A percentile compares a stretch with the other conserved stretches of the same genome.
These are phyloP conservation scores for Pueraria montana DNA, from an alignment of 306 rosid species.

Conservation along the genomic window DNA sequence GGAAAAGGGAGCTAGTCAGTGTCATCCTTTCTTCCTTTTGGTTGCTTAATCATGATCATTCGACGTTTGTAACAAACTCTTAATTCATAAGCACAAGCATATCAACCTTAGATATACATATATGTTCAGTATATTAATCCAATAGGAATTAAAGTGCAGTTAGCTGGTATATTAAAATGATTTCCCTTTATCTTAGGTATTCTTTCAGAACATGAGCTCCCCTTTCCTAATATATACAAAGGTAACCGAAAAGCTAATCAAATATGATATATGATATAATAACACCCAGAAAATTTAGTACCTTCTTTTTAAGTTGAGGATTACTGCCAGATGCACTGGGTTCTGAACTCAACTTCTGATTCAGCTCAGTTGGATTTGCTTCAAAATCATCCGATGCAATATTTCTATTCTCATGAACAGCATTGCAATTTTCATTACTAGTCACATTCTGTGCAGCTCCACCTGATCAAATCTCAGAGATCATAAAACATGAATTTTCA, in stretches of 20 bases:
- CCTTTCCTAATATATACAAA: too few relatives aligned
- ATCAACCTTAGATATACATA: background rate
- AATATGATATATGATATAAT: background rate
- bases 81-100: background rate
- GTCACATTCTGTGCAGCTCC: conserved; percentile 27
- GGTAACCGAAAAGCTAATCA: background rate
- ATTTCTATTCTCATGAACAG: conserved; percentile 13
- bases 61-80: too few relatives aligned
- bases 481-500: conserved; percentile 8
- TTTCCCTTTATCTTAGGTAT: background rate
- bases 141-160: background rate
- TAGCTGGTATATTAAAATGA: background rate
- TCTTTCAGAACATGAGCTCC: too few relatives aligned
- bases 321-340: conserved; percentile 15
- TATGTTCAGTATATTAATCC: background rate
- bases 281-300: background rate
- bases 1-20: background rate
- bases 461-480: background rate
- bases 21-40: background rate
- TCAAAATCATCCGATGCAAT: background rate
- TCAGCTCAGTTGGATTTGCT: conserved; percentile 36
- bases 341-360: conserved; percentile 16
- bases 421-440: conserved; percentile 7
- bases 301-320: conserved; percentile 34
- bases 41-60: background rate